Percentiles rank a stretch among this genome's conserved stretches.
phyloP scores from a whole-genome alignment of 1,284 basidiomycete species.

The Phellopilus nigrolimitatus region DNA sequence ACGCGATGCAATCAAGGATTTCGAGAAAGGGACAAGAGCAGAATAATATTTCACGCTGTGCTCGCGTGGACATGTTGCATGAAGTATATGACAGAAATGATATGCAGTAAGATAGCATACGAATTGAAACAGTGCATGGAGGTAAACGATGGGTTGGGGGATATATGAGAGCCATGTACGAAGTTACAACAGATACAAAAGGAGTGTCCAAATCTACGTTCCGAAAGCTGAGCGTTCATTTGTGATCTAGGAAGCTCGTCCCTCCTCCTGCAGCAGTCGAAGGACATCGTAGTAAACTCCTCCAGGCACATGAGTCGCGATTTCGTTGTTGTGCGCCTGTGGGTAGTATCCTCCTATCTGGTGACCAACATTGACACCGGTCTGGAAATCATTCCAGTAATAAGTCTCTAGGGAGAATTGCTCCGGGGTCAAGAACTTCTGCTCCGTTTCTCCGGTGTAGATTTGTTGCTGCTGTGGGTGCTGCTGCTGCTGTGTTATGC shows the following conservation, averaged over 20 bases:
- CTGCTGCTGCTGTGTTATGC: background rate
- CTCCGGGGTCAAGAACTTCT: constrained; percentile 10
- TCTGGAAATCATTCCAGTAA: constrained; percentile 20
- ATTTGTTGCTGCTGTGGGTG: constrained; percentile 1
- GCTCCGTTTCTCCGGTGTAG: constrained; percentile 4
- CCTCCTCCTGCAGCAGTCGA: constrained; percentile 14
- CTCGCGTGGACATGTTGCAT: background rate
- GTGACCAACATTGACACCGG: background rate
- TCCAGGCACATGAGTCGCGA: background rate
- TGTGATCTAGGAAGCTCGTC: too few species aligned
- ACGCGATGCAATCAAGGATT: constrained; percentile 3
- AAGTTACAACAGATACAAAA: too few species aligned
- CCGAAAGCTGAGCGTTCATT: too few species aligned
- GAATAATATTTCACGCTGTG: background rate
- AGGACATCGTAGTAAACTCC: constrained; percentile 15
- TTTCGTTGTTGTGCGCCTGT: constrained; percentile 1
- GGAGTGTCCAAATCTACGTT: too few species aligned
- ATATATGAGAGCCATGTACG: too few species aligned
- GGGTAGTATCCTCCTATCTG: constrained; percentile 4
- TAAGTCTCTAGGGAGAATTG: constrained; percentile 17
- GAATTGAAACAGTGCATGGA: too few species aligned
- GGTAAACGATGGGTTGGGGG: too few species aligned
- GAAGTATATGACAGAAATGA: background rate
- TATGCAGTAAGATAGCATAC: too few species aligned
- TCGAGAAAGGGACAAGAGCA: background rate